Evolutionary conservation across 768 basidiomycete species (phyloP).

Genomic region (Guyanaporus albipodus): DNA sequence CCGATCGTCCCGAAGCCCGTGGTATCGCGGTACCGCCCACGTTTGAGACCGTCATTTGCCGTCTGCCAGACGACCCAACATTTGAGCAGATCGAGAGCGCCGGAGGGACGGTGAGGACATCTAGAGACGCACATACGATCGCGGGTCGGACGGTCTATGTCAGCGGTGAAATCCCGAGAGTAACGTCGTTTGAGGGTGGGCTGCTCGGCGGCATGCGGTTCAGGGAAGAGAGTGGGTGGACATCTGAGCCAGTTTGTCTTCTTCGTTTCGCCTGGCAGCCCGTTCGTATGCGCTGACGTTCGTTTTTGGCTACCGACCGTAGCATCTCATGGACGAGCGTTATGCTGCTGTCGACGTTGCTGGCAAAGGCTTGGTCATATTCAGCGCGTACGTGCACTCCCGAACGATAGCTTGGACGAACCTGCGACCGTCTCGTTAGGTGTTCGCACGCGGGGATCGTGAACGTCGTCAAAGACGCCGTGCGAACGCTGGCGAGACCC

Average conservation of each 20-base stretch:
- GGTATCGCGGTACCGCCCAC: conserved; percentile 68
- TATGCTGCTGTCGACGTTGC: conserved; percentile 72
- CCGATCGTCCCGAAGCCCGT: conserved; percentile 65
- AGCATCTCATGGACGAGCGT: conserved; percentile 83
- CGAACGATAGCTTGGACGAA: background rate
- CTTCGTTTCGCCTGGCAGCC: background rate
- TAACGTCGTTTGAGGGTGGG: conserved; percentile 65
- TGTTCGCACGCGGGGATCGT: conserved; percentile 83
- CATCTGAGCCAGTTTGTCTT: conserved; percentile 47
- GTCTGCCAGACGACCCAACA: conserved; percentile 67
- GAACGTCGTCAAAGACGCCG: conserved; percentile 74
- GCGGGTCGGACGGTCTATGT: conserved; percentile 64
- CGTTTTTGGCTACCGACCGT: no score
- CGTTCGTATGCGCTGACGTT: background rate
- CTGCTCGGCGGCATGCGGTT: conserved; percentile 66
- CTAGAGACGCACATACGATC: conserved; percentile 59
- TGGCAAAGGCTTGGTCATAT: conserved; percentile 80
- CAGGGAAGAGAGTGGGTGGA: conserved; percentile 42
- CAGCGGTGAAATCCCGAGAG: conserved; percentile 76
- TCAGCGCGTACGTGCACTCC: conserved; percentile 64
- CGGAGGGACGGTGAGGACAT: conserved; percentile 55
- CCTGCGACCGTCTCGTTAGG: conserved; percentile 24
- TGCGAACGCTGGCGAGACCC: conserved; percentile 57
- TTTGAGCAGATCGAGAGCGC: conserved; percentile 57
- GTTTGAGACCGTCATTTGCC: conserved; percentile 52